phyloP scores from a whole-genome alignment of 2,329 filamentous ascomycete genomes.

The Periconia sp. region DNA sequence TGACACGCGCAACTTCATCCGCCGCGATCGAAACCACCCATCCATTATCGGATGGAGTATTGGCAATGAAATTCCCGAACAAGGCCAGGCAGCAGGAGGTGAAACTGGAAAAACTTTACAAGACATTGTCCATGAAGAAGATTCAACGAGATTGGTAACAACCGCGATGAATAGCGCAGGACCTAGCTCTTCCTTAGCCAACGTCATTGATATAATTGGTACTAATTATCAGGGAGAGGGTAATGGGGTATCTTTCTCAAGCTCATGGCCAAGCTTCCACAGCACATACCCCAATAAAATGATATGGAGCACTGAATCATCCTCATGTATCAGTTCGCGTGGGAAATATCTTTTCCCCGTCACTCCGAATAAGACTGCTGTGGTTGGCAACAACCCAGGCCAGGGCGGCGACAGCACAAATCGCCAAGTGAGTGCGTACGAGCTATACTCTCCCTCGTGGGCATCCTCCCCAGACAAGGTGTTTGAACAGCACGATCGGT shows the following conservation, averaged over 20 bases:
- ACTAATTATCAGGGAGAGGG: conserved; percentile 60
- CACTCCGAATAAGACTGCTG: conserved; percentile 32
- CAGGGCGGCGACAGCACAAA: conserved; percentile 37
- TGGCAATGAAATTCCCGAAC: conserved; percentile 58
- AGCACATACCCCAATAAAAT: conserved; percentile 50
- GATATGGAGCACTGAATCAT: conserved; percentile 33
- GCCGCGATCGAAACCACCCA: conserved; percentile 59
- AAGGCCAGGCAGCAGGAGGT: conserved; percentile 40
- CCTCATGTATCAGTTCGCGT: conserved; percentile 52
- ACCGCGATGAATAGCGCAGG: conserved; percentile 52
- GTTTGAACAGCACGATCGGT: conserved; percentile 51
- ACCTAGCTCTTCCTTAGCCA: conserved; percentile 44
- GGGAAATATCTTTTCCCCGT: conserved; percentile 59
- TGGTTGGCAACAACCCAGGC: conserved; percentile 38
- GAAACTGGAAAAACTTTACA: conserved; percentile 41
- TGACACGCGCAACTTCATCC: conserved; percentile 55
- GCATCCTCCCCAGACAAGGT: conserved; percentile 58
- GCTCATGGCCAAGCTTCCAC: conserved; percentile 22
- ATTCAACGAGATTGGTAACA: conserved; percentile 51
- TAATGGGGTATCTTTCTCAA: not conserved
- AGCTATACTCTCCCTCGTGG: conserved; percentile 53
- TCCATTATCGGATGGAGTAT: conserved; percentile 57
- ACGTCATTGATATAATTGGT: conserved; percentile 51
- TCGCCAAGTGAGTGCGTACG: conserved; percentile 53
- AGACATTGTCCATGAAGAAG: conserved; percentile 51